phyloP scores from a whole-genome alignment of 176 grass and related monocot genomes.

The Areca catechu region DNA sequence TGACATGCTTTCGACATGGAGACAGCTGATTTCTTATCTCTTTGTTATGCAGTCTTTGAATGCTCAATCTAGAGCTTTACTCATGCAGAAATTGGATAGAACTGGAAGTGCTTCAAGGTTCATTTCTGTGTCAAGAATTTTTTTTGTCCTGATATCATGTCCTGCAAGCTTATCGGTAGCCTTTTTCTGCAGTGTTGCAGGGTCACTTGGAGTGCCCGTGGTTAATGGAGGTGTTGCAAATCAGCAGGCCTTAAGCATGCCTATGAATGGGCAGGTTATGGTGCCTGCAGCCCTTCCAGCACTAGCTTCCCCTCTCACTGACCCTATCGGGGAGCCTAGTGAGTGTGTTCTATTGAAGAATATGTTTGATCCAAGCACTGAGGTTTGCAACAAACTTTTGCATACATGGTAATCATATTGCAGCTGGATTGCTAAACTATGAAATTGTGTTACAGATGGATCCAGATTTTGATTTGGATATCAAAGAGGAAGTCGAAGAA shows the following conservation, averaged over 20 bases:
- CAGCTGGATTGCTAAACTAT: background rate
- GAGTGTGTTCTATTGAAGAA: slow-evolving; percentile 14
- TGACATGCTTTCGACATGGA: too few species aligned
- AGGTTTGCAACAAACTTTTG: slow-evolving; percentile 1
- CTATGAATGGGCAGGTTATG: background rate
- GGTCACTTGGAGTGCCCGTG: background rate
- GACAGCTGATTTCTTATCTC: too few species aligned
- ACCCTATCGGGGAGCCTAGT: background rate
- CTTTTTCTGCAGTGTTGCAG: background rate
- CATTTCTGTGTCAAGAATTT: too few species aligned
- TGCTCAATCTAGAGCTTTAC: too few species aligned
- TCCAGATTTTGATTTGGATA: slow-evolving; percentile 86
- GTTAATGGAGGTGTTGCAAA: background rate
- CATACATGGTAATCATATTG: too few species aligned
- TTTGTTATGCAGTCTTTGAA: too few species aligned
- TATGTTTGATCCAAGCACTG: slow-evolving; percentile 18
- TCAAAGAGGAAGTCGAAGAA: slow-evolving; percentile 72
- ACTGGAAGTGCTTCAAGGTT: too few species aligned
- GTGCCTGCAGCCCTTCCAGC: slow-evolving; percentile 2
- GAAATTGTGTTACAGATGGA: slow-evolving; percentile 33
- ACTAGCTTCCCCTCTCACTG: background rate
- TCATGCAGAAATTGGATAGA: too few species aligned
- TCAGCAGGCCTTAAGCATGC: background rate
- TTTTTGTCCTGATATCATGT: background rate
- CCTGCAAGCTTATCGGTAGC: background rate